Conservation (phyloP, 2,329 filamentous ascomycete species). For the Aspergillus tamarii region DNA sequence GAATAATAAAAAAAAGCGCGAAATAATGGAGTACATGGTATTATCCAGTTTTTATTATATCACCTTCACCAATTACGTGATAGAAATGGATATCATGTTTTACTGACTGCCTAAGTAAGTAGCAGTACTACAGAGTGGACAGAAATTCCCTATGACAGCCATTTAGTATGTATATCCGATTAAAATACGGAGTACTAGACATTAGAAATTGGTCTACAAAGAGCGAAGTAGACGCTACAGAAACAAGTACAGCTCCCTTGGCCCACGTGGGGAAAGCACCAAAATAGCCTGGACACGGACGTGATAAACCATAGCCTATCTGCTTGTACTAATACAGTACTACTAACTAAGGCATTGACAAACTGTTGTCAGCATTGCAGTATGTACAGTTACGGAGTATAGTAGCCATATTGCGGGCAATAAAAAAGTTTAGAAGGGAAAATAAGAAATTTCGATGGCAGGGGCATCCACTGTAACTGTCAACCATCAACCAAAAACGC, state of each 20-base stretch:
- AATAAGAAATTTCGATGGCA: background rate
- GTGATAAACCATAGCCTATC: slow-evolving; percentile 10
- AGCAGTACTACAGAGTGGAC: background rate
- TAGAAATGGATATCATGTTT: background rate
- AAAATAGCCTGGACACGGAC: slow-evolving; percentile 23
- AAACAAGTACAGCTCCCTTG: background rate
- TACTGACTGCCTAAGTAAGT: background rate
- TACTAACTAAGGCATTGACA: background rate
- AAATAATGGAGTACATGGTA: background rate
- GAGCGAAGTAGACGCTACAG: background rate
- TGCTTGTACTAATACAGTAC: background rate
- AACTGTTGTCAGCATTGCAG: background rate
- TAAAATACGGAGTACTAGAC: background rate
- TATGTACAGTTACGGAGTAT: background rate
- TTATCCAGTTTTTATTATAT: background rate
- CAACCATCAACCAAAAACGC: background rate
- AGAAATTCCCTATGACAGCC: background rate
- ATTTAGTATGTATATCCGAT: background rate
- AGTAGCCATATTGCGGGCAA: background rate
- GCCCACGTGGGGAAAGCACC: slow-evolving; percentile 25
- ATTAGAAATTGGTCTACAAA: slow-evolving; percentile 9
- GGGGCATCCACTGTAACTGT: background rate
- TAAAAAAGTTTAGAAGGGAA: background rate
- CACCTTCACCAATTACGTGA: slow-evolving; percentile 1
- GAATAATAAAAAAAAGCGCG: background rate